Percentiles rank a stretch among this genome's conserved stretches.
These are phyloP conservation scores for Cordyceps javanica DNA, from an alignment of 2,329 filamentous ascomycete genomes.

Conservation along the genomic window DNA sequence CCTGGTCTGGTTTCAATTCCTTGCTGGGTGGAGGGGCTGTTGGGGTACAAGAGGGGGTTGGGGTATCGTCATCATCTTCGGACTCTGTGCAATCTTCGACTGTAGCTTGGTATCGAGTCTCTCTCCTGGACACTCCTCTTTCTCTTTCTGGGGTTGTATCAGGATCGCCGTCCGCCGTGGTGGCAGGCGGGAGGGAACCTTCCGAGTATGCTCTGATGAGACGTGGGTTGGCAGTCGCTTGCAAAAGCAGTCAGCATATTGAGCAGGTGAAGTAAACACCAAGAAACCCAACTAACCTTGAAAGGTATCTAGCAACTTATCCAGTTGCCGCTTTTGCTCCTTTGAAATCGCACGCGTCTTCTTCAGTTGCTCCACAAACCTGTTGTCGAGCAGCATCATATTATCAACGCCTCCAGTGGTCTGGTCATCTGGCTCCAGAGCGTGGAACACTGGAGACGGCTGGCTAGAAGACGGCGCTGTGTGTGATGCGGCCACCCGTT, in stretches of 20 bases:
- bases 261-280: no score
- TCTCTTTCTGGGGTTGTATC: neutral
- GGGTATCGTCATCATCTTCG: neutral
- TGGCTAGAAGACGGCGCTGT: neutral
- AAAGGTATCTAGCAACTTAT: neutral
- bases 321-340: neutral
- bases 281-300: no score
- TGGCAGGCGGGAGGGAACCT: neutral
- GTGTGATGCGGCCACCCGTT: neutral
- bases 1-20: neutral
- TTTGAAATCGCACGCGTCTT: neutral
- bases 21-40: neutral
- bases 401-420: neutral
- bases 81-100: constrained; percentile 8
- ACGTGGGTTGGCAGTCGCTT: neutral
- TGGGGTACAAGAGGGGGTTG: neutral
- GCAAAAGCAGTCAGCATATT: neutral
- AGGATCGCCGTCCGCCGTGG: neutral
- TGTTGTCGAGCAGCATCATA: neutral
- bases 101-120: constrained; percentile 5
- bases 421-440: neutral
- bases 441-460: neutral
- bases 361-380: neutral
- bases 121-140: neutral
- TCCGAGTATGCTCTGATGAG: constrained; percentile 6